Conservation (phyloP, 2,329 filamentous ascomycete species). For the Ophiobolus disseminans region DNA sequence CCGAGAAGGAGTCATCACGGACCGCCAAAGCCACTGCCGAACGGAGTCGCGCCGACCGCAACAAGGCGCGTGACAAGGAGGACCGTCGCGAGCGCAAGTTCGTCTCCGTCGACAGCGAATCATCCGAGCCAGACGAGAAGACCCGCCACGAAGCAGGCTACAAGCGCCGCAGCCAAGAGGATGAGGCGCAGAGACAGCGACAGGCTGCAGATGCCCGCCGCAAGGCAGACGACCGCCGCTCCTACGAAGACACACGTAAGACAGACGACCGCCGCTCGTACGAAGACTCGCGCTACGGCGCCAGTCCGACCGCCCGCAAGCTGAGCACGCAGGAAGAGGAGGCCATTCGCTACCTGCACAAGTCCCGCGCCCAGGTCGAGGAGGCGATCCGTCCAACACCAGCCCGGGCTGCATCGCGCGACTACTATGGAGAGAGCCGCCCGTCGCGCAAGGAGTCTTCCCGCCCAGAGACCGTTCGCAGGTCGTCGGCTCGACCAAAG, state of each 20-base stretch:
- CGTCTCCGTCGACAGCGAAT: slow-evolving; percentile 41
- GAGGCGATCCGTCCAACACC: slow-evolving; percentile 37
- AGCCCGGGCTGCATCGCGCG: slow-evolving; percentile 39
- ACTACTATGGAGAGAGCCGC: slow-evolving; percentile 36
- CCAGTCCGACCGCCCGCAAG: slow-evolving; percentile 28
- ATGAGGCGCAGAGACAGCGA: slow-evolving; percentile 31
- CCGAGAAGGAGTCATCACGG: slow-evolving; percentile 37
- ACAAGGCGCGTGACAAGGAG: slow-evolving; percentile 50
- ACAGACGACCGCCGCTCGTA: slow-evolving; percentile 39
- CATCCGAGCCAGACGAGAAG: slow-evolving; percentile 41
- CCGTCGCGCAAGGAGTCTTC: slow-evolving; percentile 33
- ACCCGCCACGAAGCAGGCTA: slow-evolving; percentile 41
- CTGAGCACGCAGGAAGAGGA: slow-evolving; percentile 33
- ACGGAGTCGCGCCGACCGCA: slow-evolving; percentile 49
- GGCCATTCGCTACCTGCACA: slow-evolving; percentile 38
- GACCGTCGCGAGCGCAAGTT: slow-evolving; percentile 50
- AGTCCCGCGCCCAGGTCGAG: slow-evolving; percentile 34
- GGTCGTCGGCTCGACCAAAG: slow-evolving; percentile 46
- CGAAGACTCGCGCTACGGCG: slow-evolving; percentile 32
- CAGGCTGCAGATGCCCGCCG: slow-evolving; percentile 32
- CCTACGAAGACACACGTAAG: too few species aligned
- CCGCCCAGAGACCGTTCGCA: slow-evolving; percentile 39
- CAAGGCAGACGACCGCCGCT: slow-evolving; percentile 38
- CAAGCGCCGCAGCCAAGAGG: slow-evolving; percentile 35
- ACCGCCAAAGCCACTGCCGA: slow-evolving; percentile 43